Evolutionary conservation across 352 stramenopile genomes (phyloP).

Genomic region (Chrysophaeum taylorii): DNA sequence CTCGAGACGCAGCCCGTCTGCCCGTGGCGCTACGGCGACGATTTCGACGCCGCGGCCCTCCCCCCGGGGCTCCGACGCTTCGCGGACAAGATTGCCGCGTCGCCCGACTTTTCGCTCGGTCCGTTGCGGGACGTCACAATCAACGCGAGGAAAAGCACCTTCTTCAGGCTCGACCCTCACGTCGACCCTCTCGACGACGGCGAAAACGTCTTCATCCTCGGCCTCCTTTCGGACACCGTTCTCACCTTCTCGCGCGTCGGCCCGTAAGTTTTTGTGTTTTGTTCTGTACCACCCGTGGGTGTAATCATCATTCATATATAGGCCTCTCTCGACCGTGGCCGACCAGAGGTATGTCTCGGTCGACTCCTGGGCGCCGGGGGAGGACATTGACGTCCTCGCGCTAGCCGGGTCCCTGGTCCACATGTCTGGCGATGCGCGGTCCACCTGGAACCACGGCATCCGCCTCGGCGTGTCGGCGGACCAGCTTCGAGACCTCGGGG

Average conservation of each 20-base stretch:
- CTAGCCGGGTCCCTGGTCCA: neutral
- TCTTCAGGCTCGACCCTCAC: constrained; percentile 3
- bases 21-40: constrained; percentile 7
- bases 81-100: neutral
- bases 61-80: neutral
- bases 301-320: too few relatives aligned
- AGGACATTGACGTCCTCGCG: constrained; percentile 5
- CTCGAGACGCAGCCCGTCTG: neutral
- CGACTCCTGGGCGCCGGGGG: neutral
- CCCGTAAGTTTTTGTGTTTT: too few relatives aligned
- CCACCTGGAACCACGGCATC: neutral
- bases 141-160: neutral
- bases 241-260: constrained; percentile 2
- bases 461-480: neutral
- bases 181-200: constrained; percentile 3
- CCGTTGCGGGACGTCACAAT: constrained; percentile 11
- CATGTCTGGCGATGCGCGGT: neutral
- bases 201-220: constrained; percentile 2
- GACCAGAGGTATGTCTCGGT: neutral
- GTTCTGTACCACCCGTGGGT: too few relatives aligned
- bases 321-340: neutral
- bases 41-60: neutral
- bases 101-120: neutral
- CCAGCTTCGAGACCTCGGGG: neutral
- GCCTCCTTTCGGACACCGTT: constrained; percentile 8